Conservation (phyloP, 176 grass and related monocot genomes). For the Triticum dicoccoides region DNA sequence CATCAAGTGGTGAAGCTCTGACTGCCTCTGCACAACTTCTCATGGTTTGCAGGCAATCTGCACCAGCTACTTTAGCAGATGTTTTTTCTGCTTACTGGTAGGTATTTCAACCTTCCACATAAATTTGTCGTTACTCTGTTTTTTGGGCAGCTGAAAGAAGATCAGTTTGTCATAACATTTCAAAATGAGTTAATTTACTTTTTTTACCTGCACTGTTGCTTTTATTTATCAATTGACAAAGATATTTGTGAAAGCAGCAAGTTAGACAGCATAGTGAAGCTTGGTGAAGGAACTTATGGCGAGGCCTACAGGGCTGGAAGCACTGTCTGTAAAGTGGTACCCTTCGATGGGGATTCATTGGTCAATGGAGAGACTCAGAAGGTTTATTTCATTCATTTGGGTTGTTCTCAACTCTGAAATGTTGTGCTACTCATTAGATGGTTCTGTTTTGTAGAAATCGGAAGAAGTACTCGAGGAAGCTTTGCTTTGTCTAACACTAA, state of each 20-base stretch:
- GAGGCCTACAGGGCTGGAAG: conserved; percentile 83
- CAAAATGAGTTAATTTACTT: neutral
- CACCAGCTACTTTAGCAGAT: conserved; percentile 57
- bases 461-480: conserved; percentile 95
- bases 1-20: conserved; percentile 48
- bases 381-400: conserved; percentile 47
- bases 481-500: conserved; percentile 84
- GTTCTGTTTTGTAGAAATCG: conserved; percentile 58
- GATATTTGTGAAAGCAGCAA: conserved; percentile 46
- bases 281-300: conserved; percentile 94
- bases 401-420: neutral
- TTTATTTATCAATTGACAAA: conserved; percentile 21
- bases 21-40: conserved; percentile 75
- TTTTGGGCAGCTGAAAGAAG: neutral
- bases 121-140: conserved; percentile 15
- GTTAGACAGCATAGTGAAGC: conserved; percentile 55
- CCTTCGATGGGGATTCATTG: conserved; percentile 71
- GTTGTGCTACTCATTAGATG: conserved; percentile 32
- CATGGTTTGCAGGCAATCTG: conserved; percentile 69
- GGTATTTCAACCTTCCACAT: conserved; percentile 30
- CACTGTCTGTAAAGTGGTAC: conserved; percentile 89
- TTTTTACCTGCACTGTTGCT: neutral
- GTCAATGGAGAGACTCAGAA: conserved; percentile 94
- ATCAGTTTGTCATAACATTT: conserved; percentile 17
- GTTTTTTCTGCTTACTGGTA: conserved; percentile 79